phyloP scores from a whole-genome alignment of 371 early-diverging fungal genomes.

The Mucor sp. region DNA sequence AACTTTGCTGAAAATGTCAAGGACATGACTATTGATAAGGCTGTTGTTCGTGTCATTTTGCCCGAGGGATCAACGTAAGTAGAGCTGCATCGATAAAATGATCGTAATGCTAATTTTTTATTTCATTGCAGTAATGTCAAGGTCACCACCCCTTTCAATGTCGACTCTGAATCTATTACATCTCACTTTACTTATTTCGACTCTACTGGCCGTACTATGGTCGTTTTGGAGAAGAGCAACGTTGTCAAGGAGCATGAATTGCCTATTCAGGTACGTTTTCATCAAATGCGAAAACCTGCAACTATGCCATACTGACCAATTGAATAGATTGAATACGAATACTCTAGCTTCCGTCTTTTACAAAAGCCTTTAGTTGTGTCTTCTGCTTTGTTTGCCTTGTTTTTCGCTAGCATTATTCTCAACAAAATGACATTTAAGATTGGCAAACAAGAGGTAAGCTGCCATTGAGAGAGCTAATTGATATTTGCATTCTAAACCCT shows the following conservation, averaged over 20 bases:
- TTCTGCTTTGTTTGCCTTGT: constrained; percentile 36
- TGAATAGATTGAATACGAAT: constrained; percentile 50
- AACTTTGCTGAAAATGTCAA: constrained; percentile 71
- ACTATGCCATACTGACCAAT: no score
- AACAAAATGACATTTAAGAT: constrained; percentile 49
- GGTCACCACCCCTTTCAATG: constrained; percentile 56
- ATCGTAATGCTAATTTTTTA: background rate
- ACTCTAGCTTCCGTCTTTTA: constrained; percentile 33
- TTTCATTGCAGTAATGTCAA: constrained; percentile 51
- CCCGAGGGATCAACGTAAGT: constrained; percentile 93
- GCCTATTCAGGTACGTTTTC: constrained; percentile 36
- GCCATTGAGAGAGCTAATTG: constrained; percentile 9
- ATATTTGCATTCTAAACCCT: background rate
- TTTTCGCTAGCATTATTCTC: constrained; percentile 43
- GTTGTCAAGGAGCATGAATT: constrained; percentile 61
- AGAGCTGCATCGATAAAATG: background rate
- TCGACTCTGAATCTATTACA: constrained; percentile 44
- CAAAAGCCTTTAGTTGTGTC: constrained; percentile 53
- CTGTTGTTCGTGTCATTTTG: constrained; percentile 74
- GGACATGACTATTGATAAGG: constrained; percentile 65
- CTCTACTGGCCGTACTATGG: constrained; percentile 68
- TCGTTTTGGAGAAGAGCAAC: constrained; percentile 65
- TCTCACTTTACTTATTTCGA: constrained; percentile 73
- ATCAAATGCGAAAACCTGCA: no score
- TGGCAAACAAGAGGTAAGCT: constrained; percentile 23